Base-by-base conservation (phyloP, 768 basidiomycete genomes). In the Coprinopsis marcescibilis region DNA sequence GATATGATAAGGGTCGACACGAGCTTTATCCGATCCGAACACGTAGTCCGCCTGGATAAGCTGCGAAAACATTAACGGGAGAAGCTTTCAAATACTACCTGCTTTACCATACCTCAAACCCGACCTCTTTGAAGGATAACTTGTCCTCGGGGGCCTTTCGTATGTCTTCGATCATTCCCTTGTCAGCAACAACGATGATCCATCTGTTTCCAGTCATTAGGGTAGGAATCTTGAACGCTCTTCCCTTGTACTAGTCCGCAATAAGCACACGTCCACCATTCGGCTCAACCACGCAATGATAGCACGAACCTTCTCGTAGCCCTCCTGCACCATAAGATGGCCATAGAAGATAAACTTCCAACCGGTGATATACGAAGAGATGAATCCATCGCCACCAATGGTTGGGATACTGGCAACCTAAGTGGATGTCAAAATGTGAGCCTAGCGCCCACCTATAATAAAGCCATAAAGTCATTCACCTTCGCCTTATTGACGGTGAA, bases 91-190 rank as follows among this genome's bases (percentile, higher is more conserved):
- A 13, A 45, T 17, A 8, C n/a, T n/a, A 32, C 29, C 8, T n/a
- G n/a, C 8, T 8, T 32, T 8, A 21, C 30, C 65, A 25, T 42
- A 69, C 75, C 13, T 74, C 66, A 3, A 51, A 53, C 0, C 47
- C 24, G 0, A 63, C 62, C 23, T 59, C 65, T 0, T 17, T 0
- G 11, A 67, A 52, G 3, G 72, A 72, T 14, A 76, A 53, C 4
- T 52, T 48, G 20, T 65, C 63, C 10, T 73, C 70, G 0, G 68
- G 51, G 4, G 69, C 66, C 41, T 57, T 69, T 14, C 59, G 55
- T 7, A 76, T 15, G 35, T 76, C 74, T 2, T 74, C 65, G 26
- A 71, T 53, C 3, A 62, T 47, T 25, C 57, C 45, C 0, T 50
- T 55, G 4, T 58, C 59, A 14, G 54, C 55, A 0, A 69, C 37